A percentile compares a stretch with the other conserved stretches of the same genome.
These are phyloP conservation scores for Candida tetrigidarum DNA, from an alignment of 1,139 yeast species.

Conservation along the genomic window DNA sequence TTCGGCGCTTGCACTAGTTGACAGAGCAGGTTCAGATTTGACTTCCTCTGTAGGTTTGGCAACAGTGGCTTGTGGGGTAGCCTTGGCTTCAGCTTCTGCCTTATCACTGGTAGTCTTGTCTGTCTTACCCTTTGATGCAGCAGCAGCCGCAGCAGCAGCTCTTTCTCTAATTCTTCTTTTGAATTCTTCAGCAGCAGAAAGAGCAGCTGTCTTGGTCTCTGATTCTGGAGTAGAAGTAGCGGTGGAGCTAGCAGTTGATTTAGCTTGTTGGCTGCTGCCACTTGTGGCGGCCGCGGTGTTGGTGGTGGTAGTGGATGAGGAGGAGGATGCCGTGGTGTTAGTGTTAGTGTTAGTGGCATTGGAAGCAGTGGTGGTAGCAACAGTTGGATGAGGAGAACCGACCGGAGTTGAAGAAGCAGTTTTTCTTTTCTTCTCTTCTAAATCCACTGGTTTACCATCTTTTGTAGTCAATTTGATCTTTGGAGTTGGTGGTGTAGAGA, in stretches of 20 bases:
- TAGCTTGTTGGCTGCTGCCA: too few relatives aligned
- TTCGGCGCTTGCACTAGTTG: constrained; percentile 15
- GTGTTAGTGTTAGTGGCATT: too few relatives aligned
- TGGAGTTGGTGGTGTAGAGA: constrained; percentile 22
- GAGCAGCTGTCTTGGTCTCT: constrained; percentile 16
- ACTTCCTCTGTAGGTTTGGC: not conserved
- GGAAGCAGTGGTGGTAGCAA: constrained; percentile 23
- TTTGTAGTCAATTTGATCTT: constrained; percentile 46
- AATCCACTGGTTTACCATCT: constrained; percentile 51
- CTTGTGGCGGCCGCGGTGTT: too few relatives aligned
- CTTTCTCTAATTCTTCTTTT: constrained; percentile 20
- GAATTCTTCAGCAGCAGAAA: constrained; percentile 22
- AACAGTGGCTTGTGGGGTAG: constrained; percentile 1
- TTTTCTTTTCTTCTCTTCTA: constrained; percentile 45
- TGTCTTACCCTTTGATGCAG: constrained; percentile 15
- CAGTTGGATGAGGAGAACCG: constrained; percentile 21
- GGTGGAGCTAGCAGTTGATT: constrained; percentile 18
- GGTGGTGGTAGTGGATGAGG: too few relatives aligned
- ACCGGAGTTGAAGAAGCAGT: constrained; percentile 24
- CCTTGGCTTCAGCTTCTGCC: constrained; percentile 10
- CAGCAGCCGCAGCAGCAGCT: constrained; percentile 16
- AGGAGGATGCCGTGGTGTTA: too few relatives aligned
- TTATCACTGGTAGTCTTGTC: constrained; percentile 20
- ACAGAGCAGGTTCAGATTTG: not conserved
- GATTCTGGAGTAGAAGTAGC: constrained; percentile 18